Evolutionary conservation across 768 basidiomycete genomes (phyloP), one percentile per base, ranked within the genome.

Genomic region (Rubroboletus satanas): DNA sequence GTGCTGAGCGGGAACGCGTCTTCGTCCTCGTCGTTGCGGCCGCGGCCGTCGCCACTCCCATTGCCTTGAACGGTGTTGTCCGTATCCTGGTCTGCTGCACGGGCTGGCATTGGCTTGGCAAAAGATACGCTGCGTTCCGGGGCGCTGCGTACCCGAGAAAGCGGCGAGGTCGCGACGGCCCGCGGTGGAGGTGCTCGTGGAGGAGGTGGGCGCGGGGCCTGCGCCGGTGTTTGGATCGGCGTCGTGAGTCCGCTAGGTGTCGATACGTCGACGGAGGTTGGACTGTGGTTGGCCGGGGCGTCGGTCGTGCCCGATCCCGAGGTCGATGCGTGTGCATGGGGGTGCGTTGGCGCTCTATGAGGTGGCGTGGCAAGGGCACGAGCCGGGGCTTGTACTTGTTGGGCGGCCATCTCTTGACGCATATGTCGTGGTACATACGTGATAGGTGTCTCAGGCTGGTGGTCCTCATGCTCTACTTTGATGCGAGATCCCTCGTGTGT

Each of bases 1-100:
- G 85, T 85, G 52, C 75, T 73, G 58, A 83, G 79, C 11, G 74
- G 73, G 57, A 79, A 84, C 0, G 76, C 58, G 17, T 74, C 74
- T 1, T 70, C 77, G 4, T 51, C 54, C 0, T 58, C 54, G 0
- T 46, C 43, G 6, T 43, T 28, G 1, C 42, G 8, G 42, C 42
- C 2, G 14, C 15, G 2, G 23, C 77, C 77, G 36, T 74, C 70
- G 11, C 51, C 55, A 26, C 61, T 61, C 32, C 56, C 45, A 26
- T 62, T 61, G 35, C 56, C 45, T 33, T 54, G 35, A 10, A n/a
- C 12, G 1, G 5, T 5, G 7, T 28, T 5, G 0, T 9, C 23
- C 18, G 31, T 31, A 4, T 45, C 15, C 32, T 47, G 38, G n/a
- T 63, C 54, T 3, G 42, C 58, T 17, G 48, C 7, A 14, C 42